Percentiles rank a stretch among this genome's conserved stretches.
Evolutionary conservation across 2,329 filamentous ascomycete genomes (phyloP).

Genomic region (Alternaria rosae): DNA sequence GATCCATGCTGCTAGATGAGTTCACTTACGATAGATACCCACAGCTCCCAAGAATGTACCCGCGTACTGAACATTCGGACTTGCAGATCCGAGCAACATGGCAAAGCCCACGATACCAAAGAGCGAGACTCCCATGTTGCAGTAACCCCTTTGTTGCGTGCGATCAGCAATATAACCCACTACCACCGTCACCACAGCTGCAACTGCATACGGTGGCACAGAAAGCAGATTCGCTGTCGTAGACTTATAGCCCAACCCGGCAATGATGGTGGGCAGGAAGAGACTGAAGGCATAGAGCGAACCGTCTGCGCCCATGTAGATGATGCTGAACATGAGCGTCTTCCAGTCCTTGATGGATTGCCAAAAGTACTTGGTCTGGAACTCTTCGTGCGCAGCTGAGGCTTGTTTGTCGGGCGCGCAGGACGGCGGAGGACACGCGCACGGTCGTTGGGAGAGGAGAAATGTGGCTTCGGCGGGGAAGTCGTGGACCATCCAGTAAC

Average conservation of each 20-base stretch:
- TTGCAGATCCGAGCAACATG: slow-evolving; percentile 74
- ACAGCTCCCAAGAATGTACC: slow-evolving; percentile 84
- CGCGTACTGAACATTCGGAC: slow-evolving; percentile 76
- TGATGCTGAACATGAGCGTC: slow-evolving; percentile 75
- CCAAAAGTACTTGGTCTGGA: slow-evolving; percentile 76
- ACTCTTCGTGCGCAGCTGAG: slow-evolving; percentile 77
- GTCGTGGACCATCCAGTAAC: slow-evolving; percentile 81
- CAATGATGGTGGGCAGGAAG: slow-evolving; percentile 82
- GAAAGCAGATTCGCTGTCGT: slow-evolving; percentile 74
- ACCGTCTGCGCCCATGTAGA: slow-evolving; percentile 78
- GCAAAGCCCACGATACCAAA: slow-evolving; percentile 79
- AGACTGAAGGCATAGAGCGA: slow-evolving; percentile 78
- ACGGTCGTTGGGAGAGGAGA: slow-evolving; percentile 72
- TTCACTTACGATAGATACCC: slow-evolving; percentile 73
- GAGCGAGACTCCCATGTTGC: slow-evolving; percentile 76
- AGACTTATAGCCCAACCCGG: slow-evolving; percentile 62
- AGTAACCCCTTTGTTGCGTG: slow-evolving; percentile 74
- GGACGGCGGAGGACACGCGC: slow-evolving; percentile 73
- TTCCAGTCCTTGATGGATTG: slow-evolving; percentile 82
- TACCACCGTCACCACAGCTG: slow-evolving; percentile 71
- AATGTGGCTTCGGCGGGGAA: slow-evolving; percentile 79
- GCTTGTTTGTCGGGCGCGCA: slow-evolving; percentile 76
- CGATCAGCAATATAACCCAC: slow-evolving; percentile 81
- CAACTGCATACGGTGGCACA: slow-evolving; percentile 78
- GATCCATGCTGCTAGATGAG: not conserved